A percentile compares a stretch with the other conserved stretches of the same genome.
These are phyloP conservation scores for Rhizophagus clarus DNA, from an alignment of 192 early-diverging fungal genomes.

Conservation along the genomic window DNA sequence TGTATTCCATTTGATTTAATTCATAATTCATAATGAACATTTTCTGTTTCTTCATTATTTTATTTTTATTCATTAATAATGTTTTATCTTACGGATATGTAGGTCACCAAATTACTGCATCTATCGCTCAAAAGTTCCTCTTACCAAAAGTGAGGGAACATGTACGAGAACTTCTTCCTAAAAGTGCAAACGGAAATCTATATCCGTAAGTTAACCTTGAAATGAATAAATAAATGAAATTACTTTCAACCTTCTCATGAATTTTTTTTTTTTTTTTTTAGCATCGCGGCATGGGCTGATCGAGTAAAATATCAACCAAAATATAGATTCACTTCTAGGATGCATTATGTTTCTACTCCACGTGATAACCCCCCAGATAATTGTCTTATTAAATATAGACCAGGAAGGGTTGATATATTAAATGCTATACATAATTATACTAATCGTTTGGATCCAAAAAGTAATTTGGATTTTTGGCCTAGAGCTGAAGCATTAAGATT, in stretches of 20 bases:
- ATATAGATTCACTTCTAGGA: constrained; percentile 27
- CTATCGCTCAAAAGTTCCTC: constrained; percentile 46
- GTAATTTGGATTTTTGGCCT: neutral
- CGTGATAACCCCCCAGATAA: constrained; percentile 42
- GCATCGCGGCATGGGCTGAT: constrained; percentile 34
- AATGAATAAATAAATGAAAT: neutral
- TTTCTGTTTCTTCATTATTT: neutral
- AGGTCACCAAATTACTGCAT: constrained; percentile 45
- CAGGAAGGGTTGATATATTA: constrained; percentile 36
- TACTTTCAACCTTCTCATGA: neutral
- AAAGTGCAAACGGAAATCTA: constrained; percentile 38
- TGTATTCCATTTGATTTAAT: neutral
- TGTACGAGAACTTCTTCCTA: constrained; percentile 33
- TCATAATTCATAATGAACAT: neutral
- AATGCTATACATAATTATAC: constrained; percentile 48
- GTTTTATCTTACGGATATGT: neutral
- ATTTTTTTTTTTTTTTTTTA: neutral
- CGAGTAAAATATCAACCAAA: neutral
- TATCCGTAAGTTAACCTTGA: constrained; percentile 3
- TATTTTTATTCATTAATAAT: neutral
- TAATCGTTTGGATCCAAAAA: constrained; percentile 37
- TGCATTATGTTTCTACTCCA: constrained; percentile 36
- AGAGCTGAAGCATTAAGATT: constrained; percentile 43
- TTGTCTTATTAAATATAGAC: constrained; percentile 33
- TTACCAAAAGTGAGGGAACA: constrained; percentile 30